These are phyloP conservation scores for Podila epigama DNA, from an alignment of 192 early-diverging fungal species.

Conservation along the genomic window DNA sequence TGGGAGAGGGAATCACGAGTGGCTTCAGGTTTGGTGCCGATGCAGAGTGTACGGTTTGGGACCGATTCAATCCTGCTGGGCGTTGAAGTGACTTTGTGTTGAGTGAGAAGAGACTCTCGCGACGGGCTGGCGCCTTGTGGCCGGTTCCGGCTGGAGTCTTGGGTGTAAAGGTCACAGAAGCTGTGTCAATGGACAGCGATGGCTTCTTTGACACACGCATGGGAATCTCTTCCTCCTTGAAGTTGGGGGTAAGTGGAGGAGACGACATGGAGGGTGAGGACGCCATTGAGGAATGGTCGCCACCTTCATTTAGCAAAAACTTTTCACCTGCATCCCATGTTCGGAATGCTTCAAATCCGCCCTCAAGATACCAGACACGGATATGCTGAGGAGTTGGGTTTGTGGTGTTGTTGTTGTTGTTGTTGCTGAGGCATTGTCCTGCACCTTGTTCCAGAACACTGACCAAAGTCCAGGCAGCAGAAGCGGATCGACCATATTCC, in stretches of 20 bases:
- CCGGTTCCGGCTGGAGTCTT: conserved; percentile 10
- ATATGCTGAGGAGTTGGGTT: too few species aligned
- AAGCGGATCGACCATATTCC: conserved; percentile 46
- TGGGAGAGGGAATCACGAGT: conserved; percentile 8
- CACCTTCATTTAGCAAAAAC: conserved; percentile 23
- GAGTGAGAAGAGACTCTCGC: conserved; percentile 45
- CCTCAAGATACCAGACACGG: conserved; percentile 53
- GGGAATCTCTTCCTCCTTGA: background rate
- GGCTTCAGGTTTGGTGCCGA: conserved; percentile 36
- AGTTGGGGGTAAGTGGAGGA: background rate
- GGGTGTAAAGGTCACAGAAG: conserved; percentile 18
- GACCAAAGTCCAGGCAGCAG: conserved; percentile 60
- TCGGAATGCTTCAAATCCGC: conserved; percentile 59
- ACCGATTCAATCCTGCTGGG: conserved; percentile 15
- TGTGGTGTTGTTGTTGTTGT: conserved; percentile 5
- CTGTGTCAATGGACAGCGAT: conserved; percentile 10
- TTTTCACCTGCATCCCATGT: conserved; percentile 44
- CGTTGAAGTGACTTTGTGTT: conserved; percentile 42
- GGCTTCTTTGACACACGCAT: background rate
- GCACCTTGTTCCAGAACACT: conserved; percentile 53
- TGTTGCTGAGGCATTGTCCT: conserved; percentile 14
- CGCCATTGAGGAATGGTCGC: background rate
- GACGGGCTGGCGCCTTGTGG: background rate
- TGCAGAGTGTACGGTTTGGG: conserved; percentile 31
- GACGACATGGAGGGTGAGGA: background rate